Evolutionary conservation across 2,329 filamentous ascomycete species (phyloP).

Genomic region (Aspergillus ustus): DNA sequence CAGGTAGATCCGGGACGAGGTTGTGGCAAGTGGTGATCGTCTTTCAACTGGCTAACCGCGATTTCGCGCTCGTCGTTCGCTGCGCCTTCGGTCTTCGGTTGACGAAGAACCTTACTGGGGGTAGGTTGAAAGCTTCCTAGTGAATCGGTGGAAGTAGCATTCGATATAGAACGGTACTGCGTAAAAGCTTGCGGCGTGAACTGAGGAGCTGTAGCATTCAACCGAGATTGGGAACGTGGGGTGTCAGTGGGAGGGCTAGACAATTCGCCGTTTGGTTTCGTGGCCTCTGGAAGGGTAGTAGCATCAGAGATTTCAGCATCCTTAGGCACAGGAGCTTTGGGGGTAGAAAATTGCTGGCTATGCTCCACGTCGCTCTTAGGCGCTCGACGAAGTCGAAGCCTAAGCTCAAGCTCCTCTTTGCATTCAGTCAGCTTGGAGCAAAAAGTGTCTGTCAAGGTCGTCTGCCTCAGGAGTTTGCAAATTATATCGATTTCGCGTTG

Average conservation of each 20-base stretch:
- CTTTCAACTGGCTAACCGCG: background rate
- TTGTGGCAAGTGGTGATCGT: background rate
- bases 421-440: conserved; percentile 21
- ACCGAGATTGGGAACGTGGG: conserved; percentile 1
- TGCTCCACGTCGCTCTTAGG: background rate
- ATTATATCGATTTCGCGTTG: conserved; percentile 27
- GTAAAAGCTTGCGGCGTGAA: conserved; percentile 10
- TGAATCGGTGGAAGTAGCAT: conserved; percentile 7
- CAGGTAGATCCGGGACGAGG: background rate
- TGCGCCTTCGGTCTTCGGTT: background rate
- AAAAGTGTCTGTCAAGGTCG: conserved; percentile 16
- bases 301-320: background rate
- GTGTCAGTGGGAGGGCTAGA: background rate
- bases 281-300: background rate
- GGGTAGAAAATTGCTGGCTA: background rate
- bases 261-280: background rate
- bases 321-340: background rate
- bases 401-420: conserved; percentile 22
- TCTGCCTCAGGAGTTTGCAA: conserved; percentile 24
- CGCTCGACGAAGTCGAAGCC: conserved; percentile 12
- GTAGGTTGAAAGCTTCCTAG: background rate
- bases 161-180: conserved; percentile 1
- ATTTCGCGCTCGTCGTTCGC: background rate
- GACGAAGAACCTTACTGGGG: background rate
- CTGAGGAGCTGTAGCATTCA: conserved; percentile 9